Conservation (phyloP, 306 rosid species). For the Corylus heterophylla region DNA sequence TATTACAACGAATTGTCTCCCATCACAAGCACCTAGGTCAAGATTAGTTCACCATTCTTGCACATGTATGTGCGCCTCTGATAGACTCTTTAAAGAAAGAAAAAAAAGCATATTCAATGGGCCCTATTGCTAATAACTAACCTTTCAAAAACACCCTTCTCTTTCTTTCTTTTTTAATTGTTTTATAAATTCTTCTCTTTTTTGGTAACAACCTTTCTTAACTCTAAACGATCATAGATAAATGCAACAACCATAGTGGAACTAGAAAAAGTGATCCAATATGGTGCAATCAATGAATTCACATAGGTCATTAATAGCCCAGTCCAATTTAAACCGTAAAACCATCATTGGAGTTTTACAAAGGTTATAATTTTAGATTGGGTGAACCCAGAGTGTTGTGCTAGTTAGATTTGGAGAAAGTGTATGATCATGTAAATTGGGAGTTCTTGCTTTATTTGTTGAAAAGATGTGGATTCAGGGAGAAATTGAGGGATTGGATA, state of each 20-base stretch:
- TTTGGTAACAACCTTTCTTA: not conserved
- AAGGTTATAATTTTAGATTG: no score
- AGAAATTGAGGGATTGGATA: no score
- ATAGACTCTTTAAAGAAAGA: not conserved
- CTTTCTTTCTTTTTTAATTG: not conserved
- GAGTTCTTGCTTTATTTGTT: no score
- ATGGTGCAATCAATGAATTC: not conserved
- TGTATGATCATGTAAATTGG: no score
- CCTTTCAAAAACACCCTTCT: not conserved
- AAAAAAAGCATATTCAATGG: not conserved
- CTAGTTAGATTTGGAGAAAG: no score
- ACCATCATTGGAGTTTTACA: not conserved
- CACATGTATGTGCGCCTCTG: not conserved
- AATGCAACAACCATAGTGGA: not conserved
- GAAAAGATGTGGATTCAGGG: no score
- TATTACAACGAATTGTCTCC: not conserved
- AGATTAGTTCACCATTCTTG: not conserved
- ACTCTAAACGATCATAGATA: not conserved
- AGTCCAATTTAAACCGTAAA: not conserved
- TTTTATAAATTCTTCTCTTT: not conserved
- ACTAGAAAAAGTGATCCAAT: not conserved
- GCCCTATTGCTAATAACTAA: not conserved
- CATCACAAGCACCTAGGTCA: not conserved
- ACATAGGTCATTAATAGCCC: not conserved
- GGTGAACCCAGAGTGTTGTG: no score